Evolutionary conservation across 2,329 filamentous ascomycete species (phyloP).

Genomic region (Orbilia javanica): DNA sequence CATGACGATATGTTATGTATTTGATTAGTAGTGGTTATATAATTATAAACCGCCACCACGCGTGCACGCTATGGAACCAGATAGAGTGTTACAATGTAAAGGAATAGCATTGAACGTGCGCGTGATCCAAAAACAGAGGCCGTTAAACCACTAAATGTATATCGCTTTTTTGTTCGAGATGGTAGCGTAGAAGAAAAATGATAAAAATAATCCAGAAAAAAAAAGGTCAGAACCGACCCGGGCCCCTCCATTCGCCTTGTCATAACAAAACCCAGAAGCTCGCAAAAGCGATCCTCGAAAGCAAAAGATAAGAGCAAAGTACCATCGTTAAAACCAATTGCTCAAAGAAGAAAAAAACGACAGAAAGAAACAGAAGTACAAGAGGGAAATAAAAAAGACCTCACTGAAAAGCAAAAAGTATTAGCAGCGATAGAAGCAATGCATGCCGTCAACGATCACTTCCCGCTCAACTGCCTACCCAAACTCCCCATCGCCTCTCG

Average conservation of each 20-base stretch:
- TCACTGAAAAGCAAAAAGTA: neutral
- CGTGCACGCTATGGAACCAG: too few species aligned
- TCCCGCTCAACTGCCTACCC: constrained; percentile 30
- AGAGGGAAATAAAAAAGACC: too few species aligned
- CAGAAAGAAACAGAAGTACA: too few species aligned
- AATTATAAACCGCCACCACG: too few species aligned
- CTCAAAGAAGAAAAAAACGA: neutral
- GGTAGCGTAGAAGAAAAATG: neutral
- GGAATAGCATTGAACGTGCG: neutral
- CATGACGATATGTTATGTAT: too few species aligned
- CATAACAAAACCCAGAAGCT: neutral
- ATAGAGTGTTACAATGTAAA: neutral
- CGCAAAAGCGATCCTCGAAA: neutral
- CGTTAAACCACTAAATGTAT: neutral
- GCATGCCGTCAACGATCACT: neutral
- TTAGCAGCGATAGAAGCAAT: neutral
- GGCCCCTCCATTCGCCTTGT: neutral
- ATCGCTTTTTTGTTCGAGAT: neutral
- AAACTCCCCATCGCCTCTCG: constrained; percentile 50
- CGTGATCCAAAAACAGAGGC: neutral
- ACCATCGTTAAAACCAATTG: neutral
- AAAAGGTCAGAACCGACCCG: neutral
- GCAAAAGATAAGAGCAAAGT: neutral
- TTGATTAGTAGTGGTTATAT: too few species aligned
- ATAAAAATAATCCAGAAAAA: neutral